Conservation (phyloP, 2,329 filamentous ascomycete species). For the Ampelomyces quisqualis region DNA sequence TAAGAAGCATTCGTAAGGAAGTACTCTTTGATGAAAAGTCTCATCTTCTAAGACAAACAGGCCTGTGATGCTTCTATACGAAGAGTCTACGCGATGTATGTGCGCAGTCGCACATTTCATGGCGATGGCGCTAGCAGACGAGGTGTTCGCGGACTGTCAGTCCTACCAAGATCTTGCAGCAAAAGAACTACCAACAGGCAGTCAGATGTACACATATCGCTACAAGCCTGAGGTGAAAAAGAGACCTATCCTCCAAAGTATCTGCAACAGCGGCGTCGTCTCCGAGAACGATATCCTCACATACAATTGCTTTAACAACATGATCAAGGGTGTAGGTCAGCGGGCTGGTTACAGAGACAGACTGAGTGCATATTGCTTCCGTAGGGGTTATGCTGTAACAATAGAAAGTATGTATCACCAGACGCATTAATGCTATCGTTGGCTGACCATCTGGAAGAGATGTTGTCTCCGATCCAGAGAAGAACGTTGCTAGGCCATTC, state of each 20-base stretch:
- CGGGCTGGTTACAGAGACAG: conserved; percentile 6
- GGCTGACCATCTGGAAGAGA: not conserved
- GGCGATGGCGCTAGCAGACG: conserved; percentile 5
- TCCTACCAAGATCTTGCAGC: conserved; percentile 2
- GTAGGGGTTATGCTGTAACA: conserved; percentile 3
- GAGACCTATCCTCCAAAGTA: not conserved
- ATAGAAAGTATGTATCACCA: conserved; percentile 4
- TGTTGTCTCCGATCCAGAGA: not conserved
- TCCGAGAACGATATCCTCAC: conserved; percentile 2
- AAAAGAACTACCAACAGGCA: not conserved
- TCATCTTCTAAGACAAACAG: conserved; percentile 1
- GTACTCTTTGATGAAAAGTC: not conserved
- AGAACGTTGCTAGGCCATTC: conserved; percentile 1
- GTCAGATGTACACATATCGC: conserved; percentile 1
- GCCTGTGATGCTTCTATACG: conserved; percentile 5
- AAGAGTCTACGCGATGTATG: conserved; percentile 1
- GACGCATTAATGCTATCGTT: not conserved
- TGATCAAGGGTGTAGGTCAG: conserved; percentile 5
- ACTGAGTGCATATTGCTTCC: conserved; percentile 9
- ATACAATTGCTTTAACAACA: conserved; percentile 7
- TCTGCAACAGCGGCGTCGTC: not conserved
- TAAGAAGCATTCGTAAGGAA: conserved; percentile 5
- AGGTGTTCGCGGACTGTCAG: conserved; percentile 2
- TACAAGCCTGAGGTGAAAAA: conserved; percentile 1
- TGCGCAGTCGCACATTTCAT: conserved; percentile 5